These are phyloP conservation scores for Glycine soja DNA, from an alignment of 306 rosid species.

Conservation along the genomic window DNA sequence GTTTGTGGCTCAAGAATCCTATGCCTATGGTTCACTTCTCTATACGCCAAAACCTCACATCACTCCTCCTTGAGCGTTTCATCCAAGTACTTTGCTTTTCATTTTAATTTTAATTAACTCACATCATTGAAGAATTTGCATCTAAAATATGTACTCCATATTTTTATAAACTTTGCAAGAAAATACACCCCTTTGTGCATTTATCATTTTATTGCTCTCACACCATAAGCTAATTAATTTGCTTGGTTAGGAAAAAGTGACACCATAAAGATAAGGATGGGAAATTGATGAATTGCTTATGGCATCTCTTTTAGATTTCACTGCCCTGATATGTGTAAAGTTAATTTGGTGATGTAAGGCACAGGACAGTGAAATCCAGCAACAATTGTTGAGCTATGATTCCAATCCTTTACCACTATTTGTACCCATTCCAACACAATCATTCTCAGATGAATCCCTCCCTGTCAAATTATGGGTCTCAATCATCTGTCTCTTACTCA, in stretches of 20 bases:
- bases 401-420: constrained; percentile 50
- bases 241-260: constrained; percentile 26
- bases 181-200: neutral
- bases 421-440: constrained; percentile 74
- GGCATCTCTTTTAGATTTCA: constrained; percentile 50
- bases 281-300: constrained; percentile 14
- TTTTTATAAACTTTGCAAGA: no score
- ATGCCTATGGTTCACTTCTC: constrained; percentile 38
- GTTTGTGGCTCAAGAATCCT: constrained; percentile 69
- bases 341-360: constrained; percentile 44
- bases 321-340: constrained; percentile 41
- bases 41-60: constrained; percentile 39
- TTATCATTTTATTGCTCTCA: neutral
- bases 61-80: constrained; percentile 26
- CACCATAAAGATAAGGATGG: constrained; percentile 17
- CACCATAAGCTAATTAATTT: neutral
- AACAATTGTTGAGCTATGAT: constrained; percentile 62
- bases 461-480: constrained; percentile 55
- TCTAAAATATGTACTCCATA: neutral
- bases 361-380: constrained; percentile 49
- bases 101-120: neutral
- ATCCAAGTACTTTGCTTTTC: constrained; percentile 27
- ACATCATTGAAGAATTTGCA: neutral
- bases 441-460: constrained; percentile 63
- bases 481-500: constrained; percentile 55